phyloP scores from a whole-genome alignment of 2,329 filamentous ascomycete genomes.

The Capronia coronata region DNA sequence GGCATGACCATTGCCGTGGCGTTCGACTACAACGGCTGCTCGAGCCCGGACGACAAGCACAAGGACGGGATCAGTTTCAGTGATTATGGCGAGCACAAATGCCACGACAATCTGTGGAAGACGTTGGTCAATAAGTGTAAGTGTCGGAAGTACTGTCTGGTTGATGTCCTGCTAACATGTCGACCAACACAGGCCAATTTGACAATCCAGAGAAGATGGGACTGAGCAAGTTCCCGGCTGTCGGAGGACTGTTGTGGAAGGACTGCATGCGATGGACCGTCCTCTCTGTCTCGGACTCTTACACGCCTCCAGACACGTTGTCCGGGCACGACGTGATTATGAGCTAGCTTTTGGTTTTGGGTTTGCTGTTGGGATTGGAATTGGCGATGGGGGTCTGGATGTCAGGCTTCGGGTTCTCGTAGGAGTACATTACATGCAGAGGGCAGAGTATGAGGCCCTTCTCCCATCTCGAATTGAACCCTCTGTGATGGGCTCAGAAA shows the following conservation, averaged over 20 bases:
- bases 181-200: neutral
- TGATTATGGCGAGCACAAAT: neutral
- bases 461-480: no score
- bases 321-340: neutral
- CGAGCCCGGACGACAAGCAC: neutral
- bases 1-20: neutral
- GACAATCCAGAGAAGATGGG: neutral
- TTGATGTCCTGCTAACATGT: neutral
- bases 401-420: no score
- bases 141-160: neutral
- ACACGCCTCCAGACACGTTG: neutral
- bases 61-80: neutral
- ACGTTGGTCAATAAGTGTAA: neutral
- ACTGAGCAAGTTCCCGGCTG: neutral
- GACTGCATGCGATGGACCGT: conserved; percentile 1
- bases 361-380: no score
- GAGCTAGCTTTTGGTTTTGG: no score
- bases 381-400: no score
- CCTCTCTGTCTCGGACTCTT: neutral
- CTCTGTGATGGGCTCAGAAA: no score
- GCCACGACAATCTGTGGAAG: neutral
- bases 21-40: neutral
- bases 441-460: no score
- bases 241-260: neutral
- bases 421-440: no score